Percentiles rank a stretch among this genome's conserved stretches.
phyloP scores from a whole-genome alignment of 441 rosid species.

The Corymbia citriodora region DNA sequence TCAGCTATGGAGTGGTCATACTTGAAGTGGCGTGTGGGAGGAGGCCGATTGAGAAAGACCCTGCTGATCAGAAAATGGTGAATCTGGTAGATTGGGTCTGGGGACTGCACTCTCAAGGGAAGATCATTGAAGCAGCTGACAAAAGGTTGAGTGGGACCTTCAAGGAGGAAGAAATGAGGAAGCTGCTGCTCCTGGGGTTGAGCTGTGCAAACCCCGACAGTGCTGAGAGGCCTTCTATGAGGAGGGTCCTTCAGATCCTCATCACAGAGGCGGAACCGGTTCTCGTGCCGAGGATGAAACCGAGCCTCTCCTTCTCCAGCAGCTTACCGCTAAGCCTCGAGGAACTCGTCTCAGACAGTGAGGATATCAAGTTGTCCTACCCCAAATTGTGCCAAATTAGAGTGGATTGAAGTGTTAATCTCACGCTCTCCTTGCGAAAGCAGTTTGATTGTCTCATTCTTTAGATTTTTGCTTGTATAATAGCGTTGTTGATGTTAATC shows the following conservation, averaged over 20 bases:
- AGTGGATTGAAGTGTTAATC: conserved; percentile 3
- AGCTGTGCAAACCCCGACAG: conserved; percentile 84
- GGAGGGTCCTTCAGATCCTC: conserved; percentile 85
- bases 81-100: conserved; percentile 95
- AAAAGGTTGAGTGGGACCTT: conserved; percentile 50
- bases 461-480: background rate
- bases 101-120: conserved; percentile 65
- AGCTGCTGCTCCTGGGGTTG: conserved; percentile 66
- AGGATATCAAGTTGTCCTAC: conserved; percentile 23
- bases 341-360: conserved; percentile 72
- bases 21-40: conserved; percentile 87
- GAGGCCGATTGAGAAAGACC: conserved; percentile 85
- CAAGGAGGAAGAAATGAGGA: conserved; percentile 66
- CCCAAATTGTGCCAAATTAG: background rate
- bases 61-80: conserved; percentile 51
- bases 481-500: background rate
- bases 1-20: conserved; percentile 83
- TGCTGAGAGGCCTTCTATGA: conserved; percentile 65
- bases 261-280: conserved; percentile 52
- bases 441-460: conserved; percentile 27
- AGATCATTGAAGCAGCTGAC: conserved; percentile 69
- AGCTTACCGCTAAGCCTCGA: conserved; percentile 53
- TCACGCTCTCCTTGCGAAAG: background rate
- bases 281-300: conserved; percentile 61
- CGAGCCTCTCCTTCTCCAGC: conserved; percentile 63